phyloP scores from a whole-genome alignment of 352 stramenopile species.

The Thraustochytrium striatum region DNA sequence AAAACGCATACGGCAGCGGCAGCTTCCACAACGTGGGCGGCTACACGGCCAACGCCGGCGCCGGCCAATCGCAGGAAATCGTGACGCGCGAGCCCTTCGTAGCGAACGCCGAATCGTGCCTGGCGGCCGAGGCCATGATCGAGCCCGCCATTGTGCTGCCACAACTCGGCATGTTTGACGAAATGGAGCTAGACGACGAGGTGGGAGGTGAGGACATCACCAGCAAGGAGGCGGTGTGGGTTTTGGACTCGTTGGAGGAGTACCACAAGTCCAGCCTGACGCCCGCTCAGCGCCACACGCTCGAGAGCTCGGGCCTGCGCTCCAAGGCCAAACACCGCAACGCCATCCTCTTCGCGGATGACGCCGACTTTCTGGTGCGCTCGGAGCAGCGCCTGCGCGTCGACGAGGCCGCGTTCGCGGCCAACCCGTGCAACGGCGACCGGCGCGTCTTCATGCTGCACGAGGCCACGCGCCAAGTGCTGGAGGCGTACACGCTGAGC shows the following conservation, averaged over 20 bases:
- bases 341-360: constrained; percentile 35
- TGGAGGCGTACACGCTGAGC: not conserved
- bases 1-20: too few species aligned
- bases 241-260: constrained; percentile 8
- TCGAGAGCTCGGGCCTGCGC: constrained; percentile 8
- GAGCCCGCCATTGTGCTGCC: too few species aligned
- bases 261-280: constrained; percentile 6
- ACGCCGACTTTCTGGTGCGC: constrained; percentile 17
- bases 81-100: too few species aligned
- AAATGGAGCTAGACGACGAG: too few species aligned
- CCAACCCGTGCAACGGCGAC: constrained; percentile 21
- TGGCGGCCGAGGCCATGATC: too few species aligned
- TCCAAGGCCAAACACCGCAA: constrained; percentile 36
- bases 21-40: too few species aligned
- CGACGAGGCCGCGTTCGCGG: constrained; percentile 3
- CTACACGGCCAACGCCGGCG: too few species aligned
- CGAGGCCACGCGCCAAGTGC: constrained; percentile 31
- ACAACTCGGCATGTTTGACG: too few species aligned
- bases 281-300: not conserved
- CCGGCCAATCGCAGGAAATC: too few species aligned
- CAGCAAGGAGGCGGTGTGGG: constrained; percentile 21
- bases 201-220: not conserved
- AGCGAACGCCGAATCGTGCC: too few species aligned
- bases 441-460: constrained; percentile 28
- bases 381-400: not conserved